Base-by-base conservation (phyloP, 2,329 filamentous ascomycete genomes). In the Clarireedia homoeocarpa region DNA sequence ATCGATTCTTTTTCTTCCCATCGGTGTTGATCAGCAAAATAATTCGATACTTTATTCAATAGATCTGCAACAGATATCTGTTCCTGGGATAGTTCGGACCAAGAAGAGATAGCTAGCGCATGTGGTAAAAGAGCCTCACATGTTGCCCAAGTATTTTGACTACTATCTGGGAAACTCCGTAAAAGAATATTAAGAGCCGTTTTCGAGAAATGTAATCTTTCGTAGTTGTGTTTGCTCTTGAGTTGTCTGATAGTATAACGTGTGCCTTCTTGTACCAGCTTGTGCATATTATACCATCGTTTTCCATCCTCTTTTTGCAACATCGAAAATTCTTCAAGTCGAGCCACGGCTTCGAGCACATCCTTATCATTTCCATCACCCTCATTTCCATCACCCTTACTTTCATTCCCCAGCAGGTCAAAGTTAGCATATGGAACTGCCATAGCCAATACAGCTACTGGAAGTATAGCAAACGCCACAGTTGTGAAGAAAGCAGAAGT, bases 271-370 rank as follows among this genome's bases (percentile, higher is more conserved):
- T 38, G 36, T 15, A 38, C 36, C 7, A 38, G 36, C 15, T 38
- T 38, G 15, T 38, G 36, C 36, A 38, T 38, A 15, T 38, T 38
- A 38, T 38, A 38, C 7, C 36, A 9, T 38, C 9, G 36, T 38
- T 38, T 38, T 38, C 36, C 36, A 38, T 38, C 36, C 36, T 3
- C 36, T 9, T 15, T 15, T 38, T 38, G 36, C 15, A 53, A 64
- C 63, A 53, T 9, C 15, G 36, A 38, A 38, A 38, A 38, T 9
- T 38, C 60, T 63, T 51, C n/a, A 15, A 44, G 40, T 44, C n/a
- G 40, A 20, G 40, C 17, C 40, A n/a, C 40, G 40, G 40, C 40
- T 44, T 44, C 40, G 40, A 44, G 40, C 40, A 44, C 40, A 6
- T 44, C 40, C n/a, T 44, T 17, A n/a, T 44, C 40, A 44, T 15